Evolutionary conservation across 495 filamentous ascomycete species (phyloP).

Genomic region (Penicillium verhagenii): DNA sequence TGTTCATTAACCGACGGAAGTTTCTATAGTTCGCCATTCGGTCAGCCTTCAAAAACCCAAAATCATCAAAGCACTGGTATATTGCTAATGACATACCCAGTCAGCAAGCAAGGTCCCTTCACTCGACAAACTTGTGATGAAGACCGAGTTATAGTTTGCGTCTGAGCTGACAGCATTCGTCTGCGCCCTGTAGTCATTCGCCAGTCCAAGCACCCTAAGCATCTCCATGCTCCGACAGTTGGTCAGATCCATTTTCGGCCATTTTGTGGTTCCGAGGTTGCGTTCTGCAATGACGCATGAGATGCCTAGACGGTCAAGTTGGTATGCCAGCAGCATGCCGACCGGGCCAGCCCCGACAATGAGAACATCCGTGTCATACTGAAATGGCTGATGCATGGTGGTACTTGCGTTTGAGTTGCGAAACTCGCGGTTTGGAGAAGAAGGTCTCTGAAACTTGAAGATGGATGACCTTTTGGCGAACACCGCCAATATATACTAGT

Average conservation of each 20-base stretch:
- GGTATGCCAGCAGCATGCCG: not conserved
- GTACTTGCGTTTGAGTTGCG: no score
- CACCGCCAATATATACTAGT: no score
- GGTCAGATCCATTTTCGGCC: conserved; percentile 24
- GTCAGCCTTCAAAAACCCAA: no score
- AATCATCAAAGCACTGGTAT: no score
- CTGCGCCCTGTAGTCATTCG: conserved; percentile 12
- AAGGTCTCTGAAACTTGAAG: no score
- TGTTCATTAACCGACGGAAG: no score
- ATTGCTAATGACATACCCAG: conserved; percentile 7
- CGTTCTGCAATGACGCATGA: conserved; percentile 1
- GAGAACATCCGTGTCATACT: no score
- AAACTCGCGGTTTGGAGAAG: no score
- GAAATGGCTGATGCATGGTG: no score
- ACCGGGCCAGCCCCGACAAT: not conserved
- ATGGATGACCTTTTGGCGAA: no score
- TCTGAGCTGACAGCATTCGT: no score
- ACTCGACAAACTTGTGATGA: not conserved
- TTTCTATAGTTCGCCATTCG: no score
- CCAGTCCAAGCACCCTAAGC: conserved; percentile 8
- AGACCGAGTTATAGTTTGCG: conserved; percentile 4
- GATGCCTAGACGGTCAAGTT: not conserved
- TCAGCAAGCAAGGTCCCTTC: not conserved
- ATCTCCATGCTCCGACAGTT: conserved; percentile 18
- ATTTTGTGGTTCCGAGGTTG: conserved; percentile 25